Base-by-base conservation (phyloP, 2,329 filamentous ascomycete species). In the Colletotrichum musae region DNA sequence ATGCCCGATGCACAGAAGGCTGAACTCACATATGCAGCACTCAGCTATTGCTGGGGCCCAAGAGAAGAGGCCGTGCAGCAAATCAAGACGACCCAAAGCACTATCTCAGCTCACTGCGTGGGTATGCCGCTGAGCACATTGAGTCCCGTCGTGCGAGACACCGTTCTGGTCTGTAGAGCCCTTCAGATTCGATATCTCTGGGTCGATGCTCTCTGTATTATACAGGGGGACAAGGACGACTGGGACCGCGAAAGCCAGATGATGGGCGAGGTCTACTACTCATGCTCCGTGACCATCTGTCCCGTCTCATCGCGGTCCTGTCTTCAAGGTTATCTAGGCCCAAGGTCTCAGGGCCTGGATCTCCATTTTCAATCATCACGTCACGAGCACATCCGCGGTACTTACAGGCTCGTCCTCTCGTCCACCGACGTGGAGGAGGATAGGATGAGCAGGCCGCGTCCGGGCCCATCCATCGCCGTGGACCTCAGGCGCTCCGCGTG, bases 191-290 rank as follows among this genome's bases (percentile, higher is more conserved):
- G 64, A 12, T 77, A 76, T 53, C 45, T 78, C 1, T 78, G 75
- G 77, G 73, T 78, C 7, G 75, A 79, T 60, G 71, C 74, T 1
- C 65, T 79, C 1, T 79, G 76, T 59, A 79, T 79, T 16, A 47
- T 77, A 18, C 77, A 79, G 61, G 73, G 77, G 56, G 57, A 58
- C 7, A 24, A 39, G 2, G 58, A 69, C 4, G 76, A 79, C 53
- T 73, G 70, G 68, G 32, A 47, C 4, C 26, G n/a, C 5, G 70
- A 73, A 9, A 48, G 39, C 6, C 4, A 47, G 2, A 50, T 24
- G 12, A 63, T 63, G 60, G 60, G 60, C n/a, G 26, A 24, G n/a
- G 60, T 63, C 5, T 57, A 63, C 60, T 63, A 63, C 10, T 63
- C 21, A 2, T 56, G 36, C 2, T 12, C 51, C 12, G 39, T 63